Percentiles rank a stretch among this genome's conserved stretches.
These are phyloP conservation scores for Myriosclerotinia scirpicola DNA, from an alignment of 2,329 filamentous ascomycete species.

Conservation along the genomic window DNA sequence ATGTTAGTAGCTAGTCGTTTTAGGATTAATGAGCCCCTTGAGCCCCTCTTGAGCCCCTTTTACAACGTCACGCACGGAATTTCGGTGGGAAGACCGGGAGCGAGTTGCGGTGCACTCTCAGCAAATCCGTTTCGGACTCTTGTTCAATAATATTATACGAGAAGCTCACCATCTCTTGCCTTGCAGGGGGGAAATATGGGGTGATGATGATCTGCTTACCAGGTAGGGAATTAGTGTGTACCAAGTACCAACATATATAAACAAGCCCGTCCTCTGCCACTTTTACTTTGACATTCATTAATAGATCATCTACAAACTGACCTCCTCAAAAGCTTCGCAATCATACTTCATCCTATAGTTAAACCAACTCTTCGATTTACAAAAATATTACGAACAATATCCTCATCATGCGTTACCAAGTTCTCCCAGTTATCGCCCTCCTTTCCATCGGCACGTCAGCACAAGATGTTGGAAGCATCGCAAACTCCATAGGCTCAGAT, in stretches of 20 bases:
- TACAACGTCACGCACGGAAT: constrained; percentile 5
- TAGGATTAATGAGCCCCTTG: not conserved
- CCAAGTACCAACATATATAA: not conserved
- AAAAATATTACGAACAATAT: not conserved
- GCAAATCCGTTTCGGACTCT: not conserved
- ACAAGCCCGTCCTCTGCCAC: not conserved
- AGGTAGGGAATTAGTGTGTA: not conserved
- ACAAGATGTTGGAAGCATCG: constrained; percentile 4
- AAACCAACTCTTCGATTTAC: not conserved
- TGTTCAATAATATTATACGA: constrained; percentile 9
- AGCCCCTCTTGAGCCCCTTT: not conserved
- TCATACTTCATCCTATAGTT: not conserved
- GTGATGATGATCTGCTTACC: not conserved
- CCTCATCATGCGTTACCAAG: constrained; percentile 22
- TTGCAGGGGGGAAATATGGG: not conserved
- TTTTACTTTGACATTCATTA: not conserved
- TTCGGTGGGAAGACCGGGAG: not conserved
- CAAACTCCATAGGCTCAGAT: constrained; percentile 11
- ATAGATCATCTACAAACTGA: not conserved
- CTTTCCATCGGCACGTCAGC: constrained; percentile 5
- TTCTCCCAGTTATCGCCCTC: constrained; percentile 20
- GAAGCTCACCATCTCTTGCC: not conserved
- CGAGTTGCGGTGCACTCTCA: not conserved
- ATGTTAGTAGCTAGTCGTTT: not conserved
- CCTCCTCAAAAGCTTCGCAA: not conserved